A percentile compares a stretch with the other conserved stretches of the same genome.
Conservation (phyloP, 1,139 yeast species). For the Suhomyces bolitotheri region DNA sequence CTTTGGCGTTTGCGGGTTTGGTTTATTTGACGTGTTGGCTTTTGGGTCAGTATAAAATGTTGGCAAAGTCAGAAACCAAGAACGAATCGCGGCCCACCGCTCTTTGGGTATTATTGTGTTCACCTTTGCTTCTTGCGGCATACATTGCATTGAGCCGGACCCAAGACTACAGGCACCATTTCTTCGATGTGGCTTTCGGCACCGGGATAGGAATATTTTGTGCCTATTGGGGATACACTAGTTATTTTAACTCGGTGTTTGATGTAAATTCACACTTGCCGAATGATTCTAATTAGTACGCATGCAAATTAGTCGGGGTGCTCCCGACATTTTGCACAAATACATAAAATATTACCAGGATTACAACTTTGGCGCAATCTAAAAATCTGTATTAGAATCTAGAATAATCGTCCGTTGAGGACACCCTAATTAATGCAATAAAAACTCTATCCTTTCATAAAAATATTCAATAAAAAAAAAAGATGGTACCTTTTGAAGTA, state of each 20-base stretch:
- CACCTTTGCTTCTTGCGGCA: conserved; percentile 42
- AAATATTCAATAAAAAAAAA: conserved; percentile 6
- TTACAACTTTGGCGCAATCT: no score
- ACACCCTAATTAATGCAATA: conserved; percentile 53
- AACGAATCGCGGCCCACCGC: conserved; percentile 6
- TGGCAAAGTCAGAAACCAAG: conserved; percentile 6
- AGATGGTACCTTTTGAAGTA: conserved; percentile 9
- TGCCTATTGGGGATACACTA: conserved; percentile 17
- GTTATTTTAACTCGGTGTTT: conserved; percentile 17
- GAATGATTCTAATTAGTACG: conserved; percentile 8
- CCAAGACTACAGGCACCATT: conserved; percentile 49
- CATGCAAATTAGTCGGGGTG: no score
- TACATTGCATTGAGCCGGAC: conserved; percentile 45
- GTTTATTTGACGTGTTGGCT: conserved; percentile 49
- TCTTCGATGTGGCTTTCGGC: conserved; percentile 42
- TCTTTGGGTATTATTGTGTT: conserved; percentile 8
- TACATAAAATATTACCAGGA: no score
- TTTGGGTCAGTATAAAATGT: conserved; percentile 22
- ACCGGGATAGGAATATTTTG: conserved; percentile 30
- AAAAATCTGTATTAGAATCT: conserved; percentile 8
- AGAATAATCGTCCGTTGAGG: conserved; percentile 50
- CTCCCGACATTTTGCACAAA: no score
- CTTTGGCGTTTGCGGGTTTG: conserved; percentile 66
- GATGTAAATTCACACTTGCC: conserved; percentile 14
- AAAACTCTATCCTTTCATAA: conserved; percentile 40